phyloP scores from a whole-genome alignment of 495 filamentous ascomycete species.

The Penicillium riverlandense region DNA sequence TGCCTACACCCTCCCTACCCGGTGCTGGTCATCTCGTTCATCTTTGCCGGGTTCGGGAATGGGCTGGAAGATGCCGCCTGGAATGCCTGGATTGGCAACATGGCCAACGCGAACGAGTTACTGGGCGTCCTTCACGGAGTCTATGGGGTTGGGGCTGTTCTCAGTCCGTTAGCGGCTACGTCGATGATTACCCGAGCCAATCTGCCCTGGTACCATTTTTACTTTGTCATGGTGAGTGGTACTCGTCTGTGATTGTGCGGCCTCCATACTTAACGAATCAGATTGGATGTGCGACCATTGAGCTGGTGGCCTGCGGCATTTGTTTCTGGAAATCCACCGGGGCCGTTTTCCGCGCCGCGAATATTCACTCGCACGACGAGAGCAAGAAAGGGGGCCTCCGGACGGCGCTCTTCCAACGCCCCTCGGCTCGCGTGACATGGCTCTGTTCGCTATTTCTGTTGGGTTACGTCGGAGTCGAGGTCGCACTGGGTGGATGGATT shows the following conservation, averaged over 20 bases:
- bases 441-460: constrained; percentile 69
- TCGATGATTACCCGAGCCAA: constrained; percentile 43
- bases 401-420: constrained; percentile 46
- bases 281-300: constrained; percentile 58
- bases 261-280: constrained; percentile 4
- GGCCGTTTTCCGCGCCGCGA: constrained; percentile 48
- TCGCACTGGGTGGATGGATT: constrained; percentile 70
- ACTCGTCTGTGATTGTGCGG: neutral
- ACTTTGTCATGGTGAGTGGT: constrained; percentile 51
- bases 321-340: constrained; percentile 68
- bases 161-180: constrained; percentile 51
- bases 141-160: constrained; percentile 51
- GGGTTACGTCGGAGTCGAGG: constrained; percentile 78
- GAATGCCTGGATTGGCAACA: constrained; percentile 59
- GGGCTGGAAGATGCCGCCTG: constrained; percentile 55
- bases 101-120: constrained; percentile 55
- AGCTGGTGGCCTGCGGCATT: constrained; percentile 42
- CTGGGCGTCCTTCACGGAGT: constrained; percentile 51
- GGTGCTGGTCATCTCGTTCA: constrained; percentile 49
- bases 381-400: constrained; percentile 42
- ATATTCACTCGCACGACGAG: constrained; percentile 17
- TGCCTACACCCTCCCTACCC: constrained; percentile 53
- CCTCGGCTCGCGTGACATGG: constrained; percentile 57
- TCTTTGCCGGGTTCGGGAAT: constrained; percentile 57
- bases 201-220: constrained; percentile 52